Evolutionary conservation across 805 yeast genomes (phyloP).

Genomic region (Schwanniomyces vanrijiae): DNA sequence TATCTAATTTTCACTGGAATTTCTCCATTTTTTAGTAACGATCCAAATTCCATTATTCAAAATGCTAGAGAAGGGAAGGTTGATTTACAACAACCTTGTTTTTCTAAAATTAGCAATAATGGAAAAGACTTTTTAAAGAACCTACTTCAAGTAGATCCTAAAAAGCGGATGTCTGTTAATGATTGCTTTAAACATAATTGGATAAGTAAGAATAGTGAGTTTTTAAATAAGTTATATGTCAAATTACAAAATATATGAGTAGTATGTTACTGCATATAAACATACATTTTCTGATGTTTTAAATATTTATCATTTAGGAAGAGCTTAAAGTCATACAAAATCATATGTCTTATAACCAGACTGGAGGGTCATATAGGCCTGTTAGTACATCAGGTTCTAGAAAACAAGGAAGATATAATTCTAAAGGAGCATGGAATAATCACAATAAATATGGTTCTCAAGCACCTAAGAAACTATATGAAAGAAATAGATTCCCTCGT

Average conservation of each 20-base stretch:
- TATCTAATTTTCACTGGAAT: slow-evolving; percentile 63
- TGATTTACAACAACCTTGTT: slow-evolving; percentile 36
- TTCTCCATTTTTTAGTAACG: slow-evolving; percentile 60
- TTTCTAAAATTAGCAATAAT: slow-evolving; percentile 38
- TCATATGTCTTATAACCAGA: not conserved
- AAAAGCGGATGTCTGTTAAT: slow-evolving; percentile 32
- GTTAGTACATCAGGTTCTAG: not conserved
- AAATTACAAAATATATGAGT: slow-evolving; percentile 11
- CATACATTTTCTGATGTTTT: not conserved
- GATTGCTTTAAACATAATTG: slow-evolving; percentile 47
- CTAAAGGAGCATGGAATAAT: not conserved
- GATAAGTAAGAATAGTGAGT: slow-evolving; percentile 41
- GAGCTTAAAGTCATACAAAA: not conserved
- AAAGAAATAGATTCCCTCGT: slow-evolving; percentile 1
- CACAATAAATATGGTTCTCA: not conserved
- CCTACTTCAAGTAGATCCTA: slow-evolving; percentile 39
- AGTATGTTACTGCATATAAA: not conserved
- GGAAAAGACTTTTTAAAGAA: slow-evolving; percentile 48
- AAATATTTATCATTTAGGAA: not conserved
- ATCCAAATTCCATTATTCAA: slow-evolving; percentile 30
- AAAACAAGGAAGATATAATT: not conserved
- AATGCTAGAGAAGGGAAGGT: slow-evolving; percentile 44
- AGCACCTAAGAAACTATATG: slow-evolving; percentile 7
- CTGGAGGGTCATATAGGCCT: slow-evolving; percentile 1
- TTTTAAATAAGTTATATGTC: slow-evolving; percentile 35